Evolutionary conservation across 306 rosid genomes (phyloP).

Genomic region (Begonia fuchsioides): DNA sequence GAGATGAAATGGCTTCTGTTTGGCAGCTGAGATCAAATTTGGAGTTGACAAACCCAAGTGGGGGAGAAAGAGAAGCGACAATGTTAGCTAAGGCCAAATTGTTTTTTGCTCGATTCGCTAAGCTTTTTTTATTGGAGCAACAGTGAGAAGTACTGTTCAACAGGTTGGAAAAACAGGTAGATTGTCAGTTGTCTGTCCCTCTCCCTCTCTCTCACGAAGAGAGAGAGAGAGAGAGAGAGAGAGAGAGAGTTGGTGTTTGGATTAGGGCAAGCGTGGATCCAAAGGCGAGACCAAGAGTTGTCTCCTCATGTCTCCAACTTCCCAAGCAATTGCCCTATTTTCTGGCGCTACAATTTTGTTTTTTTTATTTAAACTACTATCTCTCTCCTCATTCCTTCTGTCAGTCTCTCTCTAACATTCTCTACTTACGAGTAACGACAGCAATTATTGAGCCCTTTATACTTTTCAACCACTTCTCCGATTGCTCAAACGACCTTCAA

Average conservation of each 20-base stretch:
- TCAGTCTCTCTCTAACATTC: background rate
- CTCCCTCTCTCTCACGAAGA: too few species aligned
- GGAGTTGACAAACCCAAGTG: too few species aligned
- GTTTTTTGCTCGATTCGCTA: too few species aligned
- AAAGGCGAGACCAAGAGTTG: slow-evolving; percentile 34
- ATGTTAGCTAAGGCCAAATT: too few species aligned
- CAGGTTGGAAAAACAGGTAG: slow-evolving; percentile 34
- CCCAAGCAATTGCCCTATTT: slow-evolving; percentile 41
- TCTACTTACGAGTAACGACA: background rate
- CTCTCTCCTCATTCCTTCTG: slow-evolving; percentile 3
- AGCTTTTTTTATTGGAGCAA: slow-evolving; percentile 3
- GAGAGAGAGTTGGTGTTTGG: slow-evolving; percentile 11
- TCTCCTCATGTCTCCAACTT: slow-evolving; percentile 50
- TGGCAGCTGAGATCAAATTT: too few species aligned
- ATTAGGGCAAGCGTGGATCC: slow-evolving; percentile 26
- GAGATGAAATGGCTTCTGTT: too few species aligned
- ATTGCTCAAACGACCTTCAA: background rate
- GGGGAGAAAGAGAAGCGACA: too few species aligned
- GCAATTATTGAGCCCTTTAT: background rate
- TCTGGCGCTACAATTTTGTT: slow-evolving; percentile 15
- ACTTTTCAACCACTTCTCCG: background rate
- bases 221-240: too few species aligned
- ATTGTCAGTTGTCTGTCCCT: too few species aligned
- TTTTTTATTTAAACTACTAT: background rate
- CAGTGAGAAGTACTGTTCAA: slow-evolving; percentile 21